Conservation (phyloP, 352 stramenopile genomes). For the Phytopythium oedochilum region DNA sequence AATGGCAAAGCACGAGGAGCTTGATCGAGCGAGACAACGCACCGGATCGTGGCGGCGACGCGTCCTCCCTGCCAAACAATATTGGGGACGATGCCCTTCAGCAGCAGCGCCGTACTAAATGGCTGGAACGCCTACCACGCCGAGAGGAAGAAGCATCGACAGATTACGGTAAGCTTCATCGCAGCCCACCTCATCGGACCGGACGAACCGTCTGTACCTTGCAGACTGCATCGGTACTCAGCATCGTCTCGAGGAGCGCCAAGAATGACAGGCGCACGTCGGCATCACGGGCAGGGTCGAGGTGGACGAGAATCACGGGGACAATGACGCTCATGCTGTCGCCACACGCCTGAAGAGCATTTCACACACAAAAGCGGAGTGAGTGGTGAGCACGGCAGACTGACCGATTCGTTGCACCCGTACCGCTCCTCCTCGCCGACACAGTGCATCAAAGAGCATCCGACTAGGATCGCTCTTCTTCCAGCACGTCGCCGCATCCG, state of each 20-base stretch:
- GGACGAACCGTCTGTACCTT: constrained; percentile 23
- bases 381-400: background rate
- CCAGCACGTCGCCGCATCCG: constrained; percentile 33
- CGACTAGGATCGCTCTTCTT: constrained; percentile 54
- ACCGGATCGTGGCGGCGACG: constrained; percentile 84
- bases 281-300: constrained; percentile 58
- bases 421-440: constrained; percentile 57
- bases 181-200: background rate
- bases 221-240: constrained; percentile 43
- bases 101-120: constrained; percentile 51
- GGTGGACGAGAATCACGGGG: constrained; percentile 57
- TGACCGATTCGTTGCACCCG: background rate
- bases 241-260: constrained; percentile 81
- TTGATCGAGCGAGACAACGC: background rate
- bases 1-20: background rate
- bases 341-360: constrained; percentile 38
- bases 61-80: constrained; percentile 87
- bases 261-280: constrained; percentile 80
- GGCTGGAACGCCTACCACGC: constrained; percentile 48
- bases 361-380: background rate
- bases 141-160: background rate
- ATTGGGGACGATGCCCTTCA: constrained; percentile 85
- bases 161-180: background rate
- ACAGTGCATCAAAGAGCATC: constrained; percentile 77
- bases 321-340: constrained; percentile 54